Base-by-base conservation (phyloP, 345 rosid genomes). In the Citrus maxima region DNA sequence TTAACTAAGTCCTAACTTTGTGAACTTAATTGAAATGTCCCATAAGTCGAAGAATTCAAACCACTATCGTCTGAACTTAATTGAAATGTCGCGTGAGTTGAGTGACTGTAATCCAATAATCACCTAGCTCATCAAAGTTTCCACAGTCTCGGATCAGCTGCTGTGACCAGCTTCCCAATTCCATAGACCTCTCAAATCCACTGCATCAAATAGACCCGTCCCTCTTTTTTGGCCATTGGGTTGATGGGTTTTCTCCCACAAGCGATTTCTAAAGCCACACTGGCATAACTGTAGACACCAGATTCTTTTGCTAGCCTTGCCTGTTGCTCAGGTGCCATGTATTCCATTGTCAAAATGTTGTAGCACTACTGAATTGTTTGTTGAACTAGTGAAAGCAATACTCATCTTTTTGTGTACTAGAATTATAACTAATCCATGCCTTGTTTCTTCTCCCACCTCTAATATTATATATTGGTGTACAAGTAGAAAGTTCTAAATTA, bases 391-490 rank as follows among this genome's bases (percentile, higher is more conserved):
- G 56, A 78, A 80, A 4, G 0, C 19, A 9, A 85, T 80, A 55
- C 67, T 73, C 34, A 82, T n/a, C 1, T 16, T 55, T 58, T 10
- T 67, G 73, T 2, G 37, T 10, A 8, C 62, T 70, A 1, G 84
- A 78, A 65, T 84, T 72, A 42, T 85, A 87, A 19, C 38, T 78
- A 54, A 85, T 80, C 84, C 80, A 78, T 59, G 78, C 88, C 38
- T 81, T 76, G 13, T 67, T 62, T 10, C 1, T 58, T n/a, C 32
- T 10, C 4, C 80, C 86, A 37, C 46, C 46, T 34, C 3, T 27
- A 7, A 71, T 13, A 12, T 46, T 46, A 13, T 3, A 12, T 46
- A 46, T 13, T 46, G 51, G 51, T 3, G 16, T 46, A 10, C 13
- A 46, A 46, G 16, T 46, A 46, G 4, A 46, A 46, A 46, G 51